These are phyloP conservation scores for Aspergillus fumigatiaffinis DNA, from an alignment of 2,329 filamentous ascomycete genomes.

Conservation along the genomic window DNA sequence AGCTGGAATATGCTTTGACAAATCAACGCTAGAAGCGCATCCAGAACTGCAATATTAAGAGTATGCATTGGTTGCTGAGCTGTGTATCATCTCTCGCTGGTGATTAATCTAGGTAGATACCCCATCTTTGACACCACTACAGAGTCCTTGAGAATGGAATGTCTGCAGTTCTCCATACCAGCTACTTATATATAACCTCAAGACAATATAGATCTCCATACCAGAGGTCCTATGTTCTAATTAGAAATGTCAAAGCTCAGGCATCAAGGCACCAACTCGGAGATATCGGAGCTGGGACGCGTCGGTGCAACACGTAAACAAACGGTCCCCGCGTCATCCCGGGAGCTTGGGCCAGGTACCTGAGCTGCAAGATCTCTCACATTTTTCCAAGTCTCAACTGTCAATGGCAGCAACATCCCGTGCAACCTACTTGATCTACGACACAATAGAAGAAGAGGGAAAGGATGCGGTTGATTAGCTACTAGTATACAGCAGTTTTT, in stretches of 20 bases:
- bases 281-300: conserved; percentile 19
- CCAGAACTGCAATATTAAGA: not conserved
- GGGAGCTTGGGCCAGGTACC: conserved; percentile 17
- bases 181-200: no score
- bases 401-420: conserved; percentile 3
- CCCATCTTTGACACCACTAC: no score
- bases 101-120: not conserved
- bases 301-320: conserved; percentile 20
- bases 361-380: not conserved
- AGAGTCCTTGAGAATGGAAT: no score
- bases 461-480: conserved; percentile 20
- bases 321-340: conserved; percentile 14
- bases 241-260: conserved; percentile 6
- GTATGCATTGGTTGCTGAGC: not conserved
- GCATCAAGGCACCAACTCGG: conserved; percentile 12
- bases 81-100: not conserved
- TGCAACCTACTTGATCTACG: not conserved
- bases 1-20: not conserved
- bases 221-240: no score
- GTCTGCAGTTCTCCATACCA: no score
- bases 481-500: conserved; percentile 25
- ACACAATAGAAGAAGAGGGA: conserved; percentile 1
- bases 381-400: not conserved
- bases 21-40: not conserved
- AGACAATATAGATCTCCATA: no score